A percentile compares a stretch with the other conserved stretches of the same genome.
Conservation (phyloP, 495 filamentous ascomycete species). For the Penicillium pancosmium region DNA sequence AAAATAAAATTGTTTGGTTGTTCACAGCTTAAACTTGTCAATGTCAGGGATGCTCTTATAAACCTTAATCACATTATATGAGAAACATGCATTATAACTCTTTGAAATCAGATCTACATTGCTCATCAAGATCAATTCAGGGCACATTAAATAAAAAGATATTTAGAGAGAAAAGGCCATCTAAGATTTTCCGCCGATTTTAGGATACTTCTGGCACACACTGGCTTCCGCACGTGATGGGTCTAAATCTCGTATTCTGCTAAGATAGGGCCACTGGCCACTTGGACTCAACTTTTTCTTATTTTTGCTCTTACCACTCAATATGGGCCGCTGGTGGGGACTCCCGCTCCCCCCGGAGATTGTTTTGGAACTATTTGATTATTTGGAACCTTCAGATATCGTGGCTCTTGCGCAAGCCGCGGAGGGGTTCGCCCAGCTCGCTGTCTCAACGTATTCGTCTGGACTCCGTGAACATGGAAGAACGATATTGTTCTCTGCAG, state of each 20-base stretch:
- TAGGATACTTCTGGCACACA: not conserved
- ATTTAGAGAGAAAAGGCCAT: too few relatives aligned
- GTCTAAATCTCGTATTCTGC: conserved; percentile 2
- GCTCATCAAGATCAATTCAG: too few relatives aligned
- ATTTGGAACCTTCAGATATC: conserved; percentile 5
- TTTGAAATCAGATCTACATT: too few relatives aligned
- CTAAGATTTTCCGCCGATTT: too few relatives aligned
- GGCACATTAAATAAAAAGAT: too few relatives aligned
- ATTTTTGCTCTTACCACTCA: not conserved
- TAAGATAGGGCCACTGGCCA: not conserved
- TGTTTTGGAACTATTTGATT: conserved; percentile 1
- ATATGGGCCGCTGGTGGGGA: conserved; percentile 3
- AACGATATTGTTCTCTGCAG: conserved; percentile 1
- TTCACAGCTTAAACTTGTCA: too few relatives aligned
- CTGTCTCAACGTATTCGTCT: not conserved
- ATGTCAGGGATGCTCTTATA: too few relatives aligned
- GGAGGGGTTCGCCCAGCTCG: conserved; percentile 5
- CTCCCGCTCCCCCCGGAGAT: conserved; percentile 7
- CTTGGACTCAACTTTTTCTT: conserved; percentile 1
- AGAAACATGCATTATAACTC: too few relatives aligned
- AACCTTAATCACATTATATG: too few relatives aligned
- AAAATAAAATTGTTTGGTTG: too few relatives aligned
- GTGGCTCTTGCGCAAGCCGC: conserved; percentile 4
- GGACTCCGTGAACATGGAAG: not conserved
- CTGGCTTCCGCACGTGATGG: not conserved